A percentile compares a stretch with the other conserved stretches of the same genome.
Conservation (phyloP, 1,284 basidiomycete species). For the Farysia itapuensis region DNA sequence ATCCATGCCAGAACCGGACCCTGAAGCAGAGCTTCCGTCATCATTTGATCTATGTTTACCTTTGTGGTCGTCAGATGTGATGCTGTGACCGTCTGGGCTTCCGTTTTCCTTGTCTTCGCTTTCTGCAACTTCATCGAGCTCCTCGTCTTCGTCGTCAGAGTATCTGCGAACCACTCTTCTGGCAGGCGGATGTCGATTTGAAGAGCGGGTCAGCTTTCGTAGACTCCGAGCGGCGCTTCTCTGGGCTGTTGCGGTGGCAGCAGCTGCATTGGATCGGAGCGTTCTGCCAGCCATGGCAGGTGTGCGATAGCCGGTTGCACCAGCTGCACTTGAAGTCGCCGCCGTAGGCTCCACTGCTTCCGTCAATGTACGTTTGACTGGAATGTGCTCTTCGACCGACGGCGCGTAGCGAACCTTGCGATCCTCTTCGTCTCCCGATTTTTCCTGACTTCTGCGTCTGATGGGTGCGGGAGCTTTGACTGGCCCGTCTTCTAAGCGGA, state of each 20-base stretch:
- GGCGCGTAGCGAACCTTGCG: slow-evolving; percentile 24
- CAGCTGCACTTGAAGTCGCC: slow-evolving; percentile 6
- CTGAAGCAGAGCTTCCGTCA: slow-evolving; percentile 21
- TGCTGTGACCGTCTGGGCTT: not conserved
- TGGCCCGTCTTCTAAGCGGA: slow-evolving; percentile 2
- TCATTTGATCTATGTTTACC: not conserved
- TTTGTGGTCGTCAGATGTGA: not conserved
- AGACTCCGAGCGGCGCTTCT: slow-evolving; percentile 32
- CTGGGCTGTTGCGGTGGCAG: slow-evolving; percentile 18
- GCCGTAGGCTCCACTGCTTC: slow-evolving; percentile 9
- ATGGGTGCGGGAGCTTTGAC: slow-evolving; percentile 3
- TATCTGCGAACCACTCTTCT: slow-evolving; percentile 42
- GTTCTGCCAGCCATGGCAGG: slow-evolving; percentile 34
- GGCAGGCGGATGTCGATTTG: slow-evolving; percentile 38
- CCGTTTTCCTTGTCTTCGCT: slow-evolving; percentile 1
- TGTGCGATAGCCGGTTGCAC: slow-evolving; percentile 26
- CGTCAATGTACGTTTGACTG: slow-evolving; percentile 17
- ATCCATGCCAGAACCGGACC: slow-evolving; percentile 11
- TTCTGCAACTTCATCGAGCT: slow-evolving; percentile 20
- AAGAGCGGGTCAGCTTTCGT: slow-evolving; percentile 31
- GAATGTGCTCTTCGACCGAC: slow-evolving; percentile 15
- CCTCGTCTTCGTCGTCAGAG: slow-evolving; percentile 51
- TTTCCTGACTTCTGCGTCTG: slow-evolving; percentile 12
- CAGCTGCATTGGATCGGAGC: slow-evolving; percentile 14
- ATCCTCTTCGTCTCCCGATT: slow-evolving; percentile 22